These are phyloP conservation scores for Boletus fagicola DNA, from an alignment of 768 basidiomycete genomes.

Conservation along the genomic window DNA sequence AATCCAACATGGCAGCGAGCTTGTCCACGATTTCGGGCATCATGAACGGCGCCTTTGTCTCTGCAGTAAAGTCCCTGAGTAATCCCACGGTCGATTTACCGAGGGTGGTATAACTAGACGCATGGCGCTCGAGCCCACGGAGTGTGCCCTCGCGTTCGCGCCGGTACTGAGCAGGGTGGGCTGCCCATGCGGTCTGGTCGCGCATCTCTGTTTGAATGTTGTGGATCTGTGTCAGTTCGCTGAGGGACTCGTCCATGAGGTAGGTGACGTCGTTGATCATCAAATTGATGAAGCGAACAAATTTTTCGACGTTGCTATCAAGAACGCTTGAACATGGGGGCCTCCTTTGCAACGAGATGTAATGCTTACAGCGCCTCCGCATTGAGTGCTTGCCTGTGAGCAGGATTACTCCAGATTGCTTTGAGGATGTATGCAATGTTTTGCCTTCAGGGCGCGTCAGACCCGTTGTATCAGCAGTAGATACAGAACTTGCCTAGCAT, in stretches of 20 bases:
- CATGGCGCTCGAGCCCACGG: constrained; percentile 78
- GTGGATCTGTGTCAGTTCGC: constrained; percentile 85
- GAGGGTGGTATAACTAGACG: constrained; percentile 82
- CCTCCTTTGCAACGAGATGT: not conserved
- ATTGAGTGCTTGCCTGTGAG: constrained; percentile 83
- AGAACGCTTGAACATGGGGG: constrained; percentile 6
- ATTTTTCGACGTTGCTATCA: constrained; percentile 81
- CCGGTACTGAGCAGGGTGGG: constrained; percentile 64
- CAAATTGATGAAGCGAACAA: constrained; percentile 93
- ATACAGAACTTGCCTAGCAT: constrained; percentile 46
- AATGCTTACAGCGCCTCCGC: constrained; percentile 66
- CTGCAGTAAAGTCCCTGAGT: constrained; percentile 87
- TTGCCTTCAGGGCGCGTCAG: constrained; percentile 49
- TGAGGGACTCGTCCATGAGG: constrained; percentile 93
- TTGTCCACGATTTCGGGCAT: constrained; percentile 94
- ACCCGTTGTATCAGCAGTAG: not conserved
- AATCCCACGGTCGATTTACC: constrained; percentile 88
- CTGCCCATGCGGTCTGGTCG: constrained; percentile 65
- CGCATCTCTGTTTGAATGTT: constrained; percentile 85
- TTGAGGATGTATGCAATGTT: constrained; percentile 88
- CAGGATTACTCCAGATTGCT: constrained; percentile 87
- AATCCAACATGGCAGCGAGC: constrained; percentile 94
- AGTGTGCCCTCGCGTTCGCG: constrained; percentile 81
- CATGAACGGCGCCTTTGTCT: constrained; percentile 91
- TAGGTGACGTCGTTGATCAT: constrained; percentile 99